phyloP scores from a whole-genome alignment of 208 protist genomes.

The Crithidia sp. region DNA sequence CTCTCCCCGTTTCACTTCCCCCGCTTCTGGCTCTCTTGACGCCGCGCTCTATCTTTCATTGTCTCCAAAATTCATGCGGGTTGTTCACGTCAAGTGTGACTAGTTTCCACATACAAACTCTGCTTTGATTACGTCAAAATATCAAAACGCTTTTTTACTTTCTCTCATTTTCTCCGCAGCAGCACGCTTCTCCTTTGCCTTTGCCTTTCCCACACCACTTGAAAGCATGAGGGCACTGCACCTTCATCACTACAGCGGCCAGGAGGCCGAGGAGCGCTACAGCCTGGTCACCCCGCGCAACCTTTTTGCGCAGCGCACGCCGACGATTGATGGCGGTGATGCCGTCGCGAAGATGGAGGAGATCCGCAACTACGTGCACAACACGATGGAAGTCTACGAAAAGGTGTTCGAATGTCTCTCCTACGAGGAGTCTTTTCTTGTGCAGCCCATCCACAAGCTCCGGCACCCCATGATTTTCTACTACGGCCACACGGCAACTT shows the following conservation, averaged over 20 bases:
- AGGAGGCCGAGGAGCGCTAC: constrained; percentile 53
- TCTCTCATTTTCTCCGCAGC: constrained; percentile 3
- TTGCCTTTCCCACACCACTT: constrained; percentile 18
- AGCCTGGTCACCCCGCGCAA: constrained; percentile 47
- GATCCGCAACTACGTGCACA: constrained; percentile 91
- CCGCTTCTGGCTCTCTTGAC: too few relatives aligned
- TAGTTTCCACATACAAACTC: too few relatives aligned
- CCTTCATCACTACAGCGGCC: constrained; percentile 53
- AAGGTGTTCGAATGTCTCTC: constrained; percentile 83
- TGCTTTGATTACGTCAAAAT: too few relatives aligned
- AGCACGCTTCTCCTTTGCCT: background rate
- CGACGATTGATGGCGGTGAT: constrained; percentile 60
- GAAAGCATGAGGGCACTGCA: constrained; percentile 46
- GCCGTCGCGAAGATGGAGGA: constrained; percentile 69
- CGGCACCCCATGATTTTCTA: constrained; percentile 97
- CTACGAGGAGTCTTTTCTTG: constrained; percentile 85
- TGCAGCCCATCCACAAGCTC: constrained; percentile 90
- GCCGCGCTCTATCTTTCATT: too few relatives aligned
- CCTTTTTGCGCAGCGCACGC: constrained; percentile 66
- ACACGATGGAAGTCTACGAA: constrained; percentile 86
- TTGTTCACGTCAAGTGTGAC: too few relatives aligned
- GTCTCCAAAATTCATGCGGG: too few relatives aligned
- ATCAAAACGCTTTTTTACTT: constrained; percentile 9
- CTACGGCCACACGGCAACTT: constrained; percentile 94
- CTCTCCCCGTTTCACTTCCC: too few relatives aligned